Evolutionary conservation across 1,284 basidiomycete species (phyloP).

Genomic region (Fistulinella staudtii): DNA sequence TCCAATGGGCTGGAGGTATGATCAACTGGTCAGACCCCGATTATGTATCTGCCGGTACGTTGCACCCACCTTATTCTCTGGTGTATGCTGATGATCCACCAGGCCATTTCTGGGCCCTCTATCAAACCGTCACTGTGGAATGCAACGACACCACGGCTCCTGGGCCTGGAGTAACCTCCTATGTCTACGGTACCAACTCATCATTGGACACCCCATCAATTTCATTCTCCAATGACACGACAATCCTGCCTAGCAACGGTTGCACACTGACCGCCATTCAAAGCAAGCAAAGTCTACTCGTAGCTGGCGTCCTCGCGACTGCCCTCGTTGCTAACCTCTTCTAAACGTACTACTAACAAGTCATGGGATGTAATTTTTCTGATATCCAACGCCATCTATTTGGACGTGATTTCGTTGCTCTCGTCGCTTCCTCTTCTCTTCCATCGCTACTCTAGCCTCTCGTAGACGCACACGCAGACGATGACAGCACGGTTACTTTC

Average conservation of each 20-base stretch:
- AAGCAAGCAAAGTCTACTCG: conserved; percentile 12
- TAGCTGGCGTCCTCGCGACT: conserved; percentile 17
- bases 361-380: too few relatives aligned
- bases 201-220: conserved; percentile 49
- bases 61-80: neutral
- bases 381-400: neutral
- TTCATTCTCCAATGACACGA: conserved; percentile 52
- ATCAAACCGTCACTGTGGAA: conserved; percentile 55
- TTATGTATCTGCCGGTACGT: conserved; percentile 54
- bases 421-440: neutral
- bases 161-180: conserved; percentile 49
- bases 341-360: conserved; percentile 19
- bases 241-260: conserved; percentile 40
- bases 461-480: neutral
- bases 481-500: neutral
- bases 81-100: conserved; percentile 1
- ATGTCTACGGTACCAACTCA: conserved; percentile 57
- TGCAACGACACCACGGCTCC: conserved; percentile 50
- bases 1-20: conserved; percentile 73
- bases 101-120: conserved; percentile 59
- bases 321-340: conserved; percentile 25
- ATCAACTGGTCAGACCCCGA: conserved; percentile 77
- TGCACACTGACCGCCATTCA: conserved; percentile 5
- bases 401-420: neutral
- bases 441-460: neutral